Conservation (phyloP, 73 alveolate species). For the Tetrahymena thermophila region DNA sequence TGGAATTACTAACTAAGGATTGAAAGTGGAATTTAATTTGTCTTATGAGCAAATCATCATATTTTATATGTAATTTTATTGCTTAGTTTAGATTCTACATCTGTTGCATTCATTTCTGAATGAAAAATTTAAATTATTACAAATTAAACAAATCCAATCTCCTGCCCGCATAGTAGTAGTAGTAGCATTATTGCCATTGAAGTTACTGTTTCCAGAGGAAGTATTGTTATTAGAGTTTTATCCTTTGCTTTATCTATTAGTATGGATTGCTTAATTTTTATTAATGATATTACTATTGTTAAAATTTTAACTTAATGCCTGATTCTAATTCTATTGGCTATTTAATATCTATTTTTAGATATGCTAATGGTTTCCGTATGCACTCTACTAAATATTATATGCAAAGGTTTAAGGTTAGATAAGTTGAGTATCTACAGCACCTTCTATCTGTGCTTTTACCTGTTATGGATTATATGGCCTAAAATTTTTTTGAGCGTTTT, state of each 20-base stretch:
- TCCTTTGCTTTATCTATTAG: background rate
- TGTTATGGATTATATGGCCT: background rate
- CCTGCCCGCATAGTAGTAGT: conserved; percentile 60
- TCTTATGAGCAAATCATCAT: background rate
- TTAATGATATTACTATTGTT: background rate
- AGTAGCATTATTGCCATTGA: background rate
- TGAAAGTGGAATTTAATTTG: background rate
- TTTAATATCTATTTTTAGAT: background rate
- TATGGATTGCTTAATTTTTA: background rate
- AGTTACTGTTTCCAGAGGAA: background rate
- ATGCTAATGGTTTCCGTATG: background rate
- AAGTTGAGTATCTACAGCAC: background rate
- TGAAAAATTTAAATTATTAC: conserved; percentile 81
- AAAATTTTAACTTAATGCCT: background rate
- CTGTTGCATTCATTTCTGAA: conserved; percentile 80
- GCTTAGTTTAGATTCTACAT: conserved; percentile 42
- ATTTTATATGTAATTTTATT: background rate
- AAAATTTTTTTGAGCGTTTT: background rate
- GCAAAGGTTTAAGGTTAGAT: background rate
- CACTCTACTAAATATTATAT: background rate
- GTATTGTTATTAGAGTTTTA: background rate
- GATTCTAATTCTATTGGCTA: background rate
- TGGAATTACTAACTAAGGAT: background rate
- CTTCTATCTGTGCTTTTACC: background rate
- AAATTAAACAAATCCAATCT: conserved; percentile 83